Base-by-base conservation (phyloP, 23 red algal genomes). In the Gracilaria gracilis region DNA sequence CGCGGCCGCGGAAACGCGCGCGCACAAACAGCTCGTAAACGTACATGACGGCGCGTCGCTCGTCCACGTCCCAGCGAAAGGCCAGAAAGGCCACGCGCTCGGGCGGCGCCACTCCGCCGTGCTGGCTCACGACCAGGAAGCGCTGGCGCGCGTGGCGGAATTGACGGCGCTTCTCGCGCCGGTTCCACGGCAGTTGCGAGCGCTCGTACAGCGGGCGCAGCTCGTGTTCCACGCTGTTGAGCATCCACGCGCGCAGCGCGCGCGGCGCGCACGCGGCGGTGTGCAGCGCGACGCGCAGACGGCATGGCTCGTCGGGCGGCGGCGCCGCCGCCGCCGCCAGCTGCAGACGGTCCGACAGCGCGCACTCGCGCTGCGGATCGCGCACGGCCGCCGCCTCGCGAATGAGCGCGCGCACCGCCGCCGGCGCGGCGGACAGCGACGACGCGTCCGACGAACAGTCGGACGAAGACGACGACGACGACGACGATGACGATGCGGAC, bases 21-120 rank as follows among this genome's bases (percentile, higher is more conserved):
- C 19, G 42, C 24, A 89, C 72, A 32, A 61, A 77, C n/a, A 89
- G 69, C 50, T 89, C 86, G 40, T 89, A 89, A 3, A 89, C 72
- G 27, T 89, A 89, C 86, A 89, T 89, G 55, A 89, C 69, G 33
- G 86, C n/a, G 33, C 69, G 42, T 2, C 58, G 32, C 31, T 89
- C 71, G 24, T 89, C 86, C 15, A 89, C n/a, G 42, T 80, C 72
- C 86, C 86, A 89, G 15, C 86, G 69, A n/a, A 78, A 89, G 28
- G 67, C 55, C 24, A 89, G 72, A 65, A 89, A 89, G 8, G 86
- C 85, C 20, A 21, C 48, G 83, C 0, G 44, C 83, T 5, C 67
- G 54, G 54, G 8, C 54, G 54, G 54, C 54, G 5, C 4, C 61
- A 13, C 23, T 24, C 24, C 5, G 69, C 9, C 69, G 36, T 9